Percentiles rank a stretch among this genome's conserved stretches.
Evolutionary conservation across 2,329 filamentous ascomycete species (phyloP).

Genomic region (Cercospora zeae-maydis): DNA sequence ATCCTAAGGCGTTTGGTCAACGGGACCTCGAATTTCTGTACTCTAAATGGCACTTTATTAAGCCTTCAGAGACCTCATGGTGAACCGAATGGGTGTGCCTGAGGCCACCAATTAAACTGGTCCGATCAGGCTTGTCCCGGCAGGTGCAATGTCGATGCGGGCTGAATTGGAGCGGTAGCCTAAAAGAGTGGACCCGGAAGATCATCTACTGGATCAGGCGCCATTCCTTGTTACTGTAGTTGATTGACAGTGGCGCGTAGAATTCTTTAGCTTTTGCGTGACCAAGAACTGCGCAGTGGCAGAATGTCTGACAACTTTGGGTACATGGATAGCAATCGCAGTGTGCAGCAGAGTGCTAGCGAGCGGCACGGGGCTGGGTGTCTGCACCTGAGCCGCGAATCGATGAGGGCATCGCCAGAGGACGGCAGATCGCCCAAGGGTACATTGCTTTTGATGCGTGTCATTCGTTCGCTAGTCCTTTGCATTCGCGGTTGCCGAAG

Average conservation of each 20-base stretch:
- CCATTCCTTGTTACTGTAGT: not conserved
- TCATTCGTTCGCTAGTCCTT: not conserved
- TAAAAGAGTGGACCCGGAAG: not conserved
- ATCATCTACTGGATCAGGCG: not conserved
- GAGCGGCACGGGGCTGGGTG: not conserved
- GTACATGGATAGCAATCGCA: not conserved
- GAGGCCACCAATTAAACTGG: too few species aligned
- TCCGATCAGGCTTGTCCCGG: too few species aligned
- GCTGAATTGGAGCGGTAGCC: not conserved
- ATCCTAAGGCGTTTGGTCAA: too few species aligned
- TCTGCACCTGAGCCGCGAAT: not conserved
- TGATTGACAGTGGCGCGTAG: not conserved
- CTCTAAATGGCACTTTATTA: not conserved
- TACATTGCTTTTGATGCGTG: not conserved
- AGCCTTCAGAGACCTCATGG: too few species aligned
- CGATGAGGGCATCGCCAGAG: not conserved
- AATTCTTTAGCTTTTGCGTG: not conserved
- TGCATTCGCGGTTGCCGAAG: not conserved
- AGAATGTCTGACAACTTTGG: not conserved
- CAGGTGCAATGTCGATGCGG: not conserved
- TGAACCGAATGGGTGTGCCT: too few species aligned
- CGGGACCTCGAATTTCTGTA: too few species aligned
- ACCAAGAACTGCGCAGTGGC: not conserved
- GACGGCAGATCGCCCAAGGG: not conserved
- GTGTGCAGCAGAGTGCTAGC: not conserved